Conservation (phyloP, 1,284 basidiomycete genomes). For the Cryptococcus jaspeensis region DNA sequence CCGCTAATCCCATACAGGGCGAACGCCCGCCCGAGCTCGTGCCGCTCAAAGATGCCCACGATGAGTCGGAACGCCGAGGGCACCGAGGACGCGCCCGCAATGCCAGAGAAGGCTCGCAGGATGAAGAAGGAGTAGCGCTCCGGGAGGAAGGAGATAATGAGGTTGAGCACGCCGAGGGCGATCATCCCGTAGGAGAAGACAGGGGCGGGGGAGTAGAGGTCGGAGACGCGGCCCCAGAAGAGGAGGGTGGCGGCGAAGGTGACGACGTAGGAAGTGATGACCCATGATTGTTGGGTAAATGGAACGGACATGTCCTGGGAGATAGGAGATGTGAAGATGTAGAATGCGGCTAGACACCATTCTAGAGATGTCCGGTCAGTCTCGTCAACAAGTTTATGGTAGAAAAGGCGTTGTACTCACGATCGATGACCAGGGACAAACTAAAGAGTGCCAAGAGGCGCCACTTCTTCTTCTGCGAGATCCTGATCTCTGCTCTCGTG, state of each 20-base stretch:
- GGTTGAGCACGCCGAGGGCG: conserved; percentile 24
- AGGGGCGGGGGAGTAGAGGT: conserved; percentile 32
- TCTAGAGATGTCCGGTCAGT: background rate
- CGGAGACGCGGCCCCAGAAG: conserved; percentile 36
- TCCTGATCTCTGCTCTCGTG: no score
- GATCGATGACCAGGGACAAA: conserved; percentile 21
- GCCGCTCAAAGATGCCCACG: conserved; percentile 22
- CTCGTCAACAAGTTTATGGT: background rate
- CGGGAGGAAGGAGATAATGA: conserved; percentile 35
- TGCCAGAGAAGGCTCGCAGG: conserved; percentile 35
- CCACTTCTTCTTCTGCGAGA: conserved; percentile 18
- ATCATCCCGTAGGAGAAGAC: conserved; percentile 31
- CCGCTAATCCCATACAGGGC: conserved; percentile 26
- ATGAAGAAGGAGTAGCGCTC: conserved; percentile 34
- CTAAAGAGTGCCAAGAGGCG: conserved; percentile 18
- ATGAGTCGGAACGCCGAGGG: conserved; percentile 40
- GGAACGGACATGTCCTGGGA: conserved; percentile 14
- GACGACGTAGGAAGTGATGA: conserved; percentile 33
- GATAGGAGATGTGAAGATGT: conserved; percentile 23
- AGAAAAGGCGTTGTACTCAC: conserved; percentile 9
- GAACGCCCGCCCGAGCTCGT: conserved; percentile 26
- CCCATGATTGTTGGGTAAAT: conserved; percentile 23
- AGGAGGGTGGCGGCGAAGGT: conserved; percentile 34
- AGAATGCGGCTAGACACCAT: conserved; percentile 21
- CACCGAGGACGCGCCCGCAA: conserved; percentile 28